Percentiles rank a stretch among this genome's conserved stretches.
phyloP scores from a whole-genome alignment of 2,329 filamentous ascomycete genomes.

The Bipolaris cookei region DNA sequence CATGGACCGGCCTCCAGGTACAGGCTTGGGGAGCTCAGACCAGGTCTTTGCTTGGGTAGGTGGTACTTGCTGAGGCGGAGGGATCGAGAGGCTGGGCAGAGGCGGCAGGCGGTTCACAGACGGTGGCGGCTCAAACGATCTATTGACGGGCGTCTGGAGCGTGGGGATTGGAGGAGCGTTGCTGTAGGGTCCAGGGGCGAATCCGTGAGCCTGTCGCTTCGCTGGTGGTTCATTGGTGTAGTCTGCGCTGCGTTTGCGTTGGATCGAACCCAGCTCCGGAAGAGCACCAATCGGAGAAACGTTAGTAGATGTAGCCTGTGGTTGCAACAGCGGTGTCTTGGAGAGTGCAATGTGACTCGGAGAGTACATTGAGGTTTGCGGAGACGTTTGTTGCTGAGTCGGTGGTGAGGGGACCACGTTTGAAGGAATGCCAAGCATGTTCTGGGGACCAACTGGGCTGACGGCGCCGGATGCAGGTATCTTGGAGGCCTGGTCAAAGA shows the following conservation, averaged over 20 bases:
- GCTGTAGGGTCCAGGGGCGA: slow-evolving; percentile 45
- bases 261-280: slow-evolving; percentile 50
- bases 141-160: slow-evolving; percentile 43
- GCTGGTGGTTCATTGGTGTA: slow-evolving; percentile 61
- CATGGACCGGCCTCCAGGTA: slow-evolving; percentile 72
- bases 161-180: slow-evolving; percentile 46
- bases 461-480: slow-evolving; percentile 51
- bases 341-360: slow-evolving; percentile 53
- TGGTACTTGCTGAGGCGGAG: slow-evolving; percentile 54
- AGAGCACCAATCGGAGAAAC: slow-evolving; percentile 54
- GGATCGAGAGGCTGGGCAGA: slow-evolving; percentile 73
- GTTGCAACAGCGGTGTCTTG: slow-evolving; percentile 49
- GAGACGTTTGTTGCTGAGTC: slow-evolving; percentile 58
- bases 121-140: slow-evolving; percentile 45
- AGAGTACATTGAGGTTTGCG: slow-evolving; percentile 53
- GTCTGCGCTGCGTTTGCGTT: slow-evolving; percentile 66
- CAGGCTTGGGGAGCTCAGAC: slow-evolving; percentile 53
- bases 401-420: slow-evolving; percentile 59
- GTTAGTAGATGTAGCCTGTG: slow-evolving; percentile 51
- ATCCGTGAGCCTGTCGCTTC: slow-evolving; percentile 57
- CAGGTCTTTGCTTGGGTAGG: slow-evolving; percentile 49
- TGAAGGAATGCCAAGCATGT: slow-evolving; percentile 49
- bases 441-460: slow-evolving; percentile 42
- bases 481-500: slow-evolving; percentile 73
- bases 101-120: slow-evolving; percentile 64